Conservation (phyloP, 345 rosid species). For the Melastoma malabathricum region DNA sequence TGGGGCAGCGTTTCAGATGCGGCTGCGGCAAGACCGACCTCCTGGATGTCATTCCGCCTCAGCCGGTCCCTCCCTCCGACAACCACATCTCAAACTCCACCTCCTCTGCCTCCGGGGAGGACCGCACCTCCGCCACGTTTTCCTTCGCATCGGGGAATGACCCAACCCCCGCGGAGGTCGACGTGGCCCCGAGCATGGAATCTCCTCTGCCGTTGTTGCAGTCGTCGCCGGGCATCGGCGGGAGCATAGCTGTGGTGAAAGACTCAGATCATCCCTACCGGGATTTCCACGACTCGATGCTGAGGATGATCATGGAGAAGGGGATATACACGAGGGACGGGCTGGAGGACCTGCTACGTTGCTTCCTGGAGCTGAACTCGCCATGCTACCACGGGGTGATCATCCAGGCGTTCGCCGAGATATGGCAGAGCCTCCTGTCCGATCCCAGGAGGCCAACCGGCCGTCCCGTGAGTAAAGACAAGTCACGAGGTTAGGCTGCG, state of each 20-base stretch:
- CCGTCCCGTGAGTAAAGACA: too few relatives aligned
- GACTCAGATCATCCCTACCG: constrained; percentile 34
- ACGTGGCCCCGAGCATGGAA: neutral
- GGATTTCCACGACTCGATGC: constrained; percentile 41
- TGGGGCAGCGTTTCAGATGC: constrained; percentile 7
- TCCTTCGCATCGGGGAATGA: constrained; percentile 3
- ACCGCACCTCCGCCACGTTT: constrained; percentile 12
- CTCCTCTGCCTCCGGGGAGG: neutral
- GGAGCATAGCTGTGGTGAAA: constrained; percentile 30
- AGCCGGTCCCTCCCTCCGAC: constrained; percentile 10
- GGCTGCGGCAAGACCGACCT: constrained; percentile 20
- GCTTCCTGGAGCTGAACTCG: constrained; percentile 14
- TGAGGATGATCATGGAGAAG: constrained; percentile 10
- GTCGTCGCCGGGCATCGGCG: constrained; percentile 10
- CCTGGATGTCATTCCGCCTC: constrained; percentile 24
- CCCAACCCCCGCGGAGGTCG: constrained; percentile 10
- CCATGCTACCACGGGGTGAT: constrained; percentile 9
- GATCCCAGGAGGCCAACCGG: too few relatives aligned
- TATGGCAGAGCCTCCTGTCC: constrained; percentile 5
- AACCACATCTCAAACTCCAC: constrained; percentile 2
- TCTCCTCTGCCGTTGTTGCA: neutral
- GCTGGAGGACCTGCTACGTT: constrained; percentile 12
- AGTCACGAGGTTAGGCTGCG: too few relatives aligned
- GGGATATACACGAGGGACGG: constrained; percentile 9
- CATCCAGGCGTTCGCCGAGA: constrained; percentile 9